Evolutionary conservation across 2,329 filamentous ascomycete genomes (phyloP), one percentile per base, ranked within the genome.

Genomic region (Aspergillus pseudoterreus): DNA sequence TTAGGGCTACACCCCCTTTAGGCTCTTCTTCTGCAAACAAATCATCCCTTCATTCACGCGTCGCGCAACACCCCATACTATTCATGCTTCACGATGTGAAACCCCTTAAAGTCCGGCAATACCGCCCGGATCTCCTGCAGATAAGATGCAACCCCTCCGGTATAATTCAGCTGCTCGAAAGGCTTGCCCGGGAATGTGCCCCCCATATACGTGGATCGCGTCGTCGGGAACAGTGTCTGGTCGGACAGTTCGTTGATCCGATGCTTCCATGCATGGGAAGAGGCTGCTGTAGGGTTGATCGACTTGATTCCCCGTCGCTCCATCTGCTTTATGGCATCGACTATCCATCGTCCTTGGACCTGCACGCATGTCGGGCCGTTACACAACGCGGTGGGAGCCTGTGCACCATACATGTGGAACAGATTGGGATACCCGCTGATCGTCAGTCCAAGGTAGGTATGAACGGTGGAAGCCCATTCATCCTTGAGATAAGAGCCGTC

Each of bases 281-380:
- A 75, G 38, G 79, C 75, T 0, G 55, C 35, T 35, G 71, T 76
- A 0, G 79, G 71, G 52, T 83, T 75, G 49, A 84, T 75, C 48
- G 76, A 78, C 57, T 75, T 76, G 61, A 82, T 70, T 1, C 65
- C 62, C 38, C 78, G 68, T 1, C 59, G 56, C 56, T 73, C 64
- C 56, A 82, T 77, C 62, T 80, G 74, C 33, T 71, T 65, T 49
- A 85, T 79, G 36, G 64, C 64, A 38, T 79, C 74, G 4, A 71
- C 67, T 49, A 84, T 78, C 80, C 79, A 84, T 0, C 78, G 69
- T 2, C 80, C 82, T 57, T 85, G 82, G 1, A 81, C 60, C 54
- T 83, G 79, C 6, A 79, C 75, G 1, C 71, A 75, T 0, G 76
- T 75, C 0, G 83, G 82, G 0, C 81, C 82, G 57, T 84, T 85